Evolutionary conservation across 345 rosid genomes (phyloP), one percentile per base, ranked within the genome.

Genomic region (Salix suchowensis): DNA sequence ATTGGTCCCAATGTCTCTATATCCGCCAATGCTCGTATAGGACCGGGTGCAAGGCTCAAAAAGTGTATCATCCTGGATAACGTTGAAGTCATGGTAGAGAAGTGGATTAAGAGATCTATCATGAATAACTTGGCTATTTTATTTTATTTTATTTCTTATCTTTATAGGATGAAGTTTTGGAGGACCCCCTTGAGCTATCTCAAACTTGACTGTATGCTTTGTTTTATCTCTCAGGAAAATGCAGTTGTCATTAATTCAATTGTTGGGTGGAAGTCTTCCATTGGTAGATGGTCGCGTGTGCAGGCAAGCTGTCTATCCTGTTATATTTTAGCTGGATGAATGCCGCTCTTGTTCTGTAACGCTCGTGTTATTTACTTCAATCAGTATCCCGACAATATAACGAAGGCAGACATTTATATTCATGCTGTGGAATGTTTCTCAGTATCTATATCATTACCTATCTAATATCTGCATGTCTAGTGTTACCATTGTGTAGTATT

Each of bases 1-100:
- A 77, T 81, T 74, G 84, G 84, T 68, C 84, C 84, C 71, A 81
- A 73, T 73, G 84, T 81, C 77, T 81, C 84, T 8, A 73, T 81
- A 34, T 81, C 84, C 2, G 84, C 83, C 15, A 76, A 76, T 81
- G 83, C 77, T 64, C 80, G 74, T 34, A 73, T 81, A 23, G 83
- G 83, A 68, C 70, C 83, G 24, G 83, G 83, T 44, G 83, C 77
- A 61, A 72, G 83, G 65, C 83, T 81, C 58, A 81, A 72, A 39
- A 72, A 55, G 62, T 81, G 80, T 48, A 81, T 81, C 55, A 81
- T 81, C 74, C 76, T 81, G 6, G 83, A 81, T 68, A 77, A 62
- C 16, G 80, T 81, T 39, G 83, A 76, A 68, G 67, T 81, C 67
- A 81, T 66, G 83, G 83, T 81, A 76, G 36, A 74, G 68, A 70